Percentiles rank a stretch among this genome's conserved stretches.
These are phyloP conservation scores for Spathaspora sp. DNA, from an alignment of 805 yeast genomes.

Conservation along the genomic window DNA sequence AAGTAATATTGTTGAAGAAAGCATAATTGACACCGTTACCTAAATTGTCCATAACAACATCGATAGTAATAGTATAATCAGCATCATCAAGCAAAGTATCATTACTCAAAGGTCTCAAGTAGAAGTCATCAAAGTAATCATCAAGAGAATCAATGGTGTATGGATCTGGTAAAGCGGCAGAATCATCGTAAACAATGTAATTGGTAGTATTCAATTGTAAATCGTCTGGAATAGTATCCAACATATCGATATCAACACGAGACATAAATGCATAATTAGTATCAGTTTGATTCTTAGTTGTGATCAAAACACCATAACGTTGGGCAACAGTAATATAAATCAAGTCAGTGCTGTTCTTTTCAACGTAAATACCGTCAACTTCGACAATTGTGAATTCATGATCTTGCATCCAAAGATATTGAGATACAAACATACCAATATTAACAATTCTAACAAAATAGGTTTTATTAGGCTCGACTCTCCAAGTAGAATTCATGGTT, in stretches of 20 bases:
- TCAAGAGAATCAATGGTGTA: slow-evolving; percentile 27
- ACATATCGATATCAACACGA: slow-evolving; percentile 60
- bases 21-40: slow-evolving; percentile 78
- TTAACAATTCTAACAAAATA: slow-evolving; percentile 64
- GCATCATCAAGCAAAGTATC: slow-evolving; percentile 50
- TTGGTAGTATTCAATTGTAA: slow-evolving; percentile 51
- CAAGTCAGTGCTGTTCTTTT: slow-evolving; percentile 53
- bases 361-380: slow-evolving; percentile 50
- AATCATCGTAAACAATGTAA: slow-evolving; percentile 48
- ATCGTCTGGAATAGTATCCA: slow-evolving; percentile 63
- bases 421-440: slow-evolving; percentile 72
- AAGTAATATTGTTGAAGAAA: slow-evolving; percentile 66
- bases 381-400: slow-evolving; percentile 41
- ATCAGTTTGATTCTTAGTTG: slow-evolving; percentile 43
- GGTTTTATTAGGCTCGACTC: slow-evolving; percentile 56
- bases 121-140: slow-evolving; percentile 67
- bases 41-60: slow-evolving; percentile 61
- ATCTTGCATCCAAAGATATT: slow-evolving; percentile 39
- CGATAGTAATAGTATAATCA: slow-evolving; percentile 57
- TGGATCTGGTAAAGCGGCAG: slow-evolving; percentile 16
- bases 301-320: slow-evolving; percentile 67
- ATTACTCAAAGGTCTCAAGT: slow-evolving; percentile 60
- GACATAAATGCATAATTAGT: slow-evolving; percentile 62
- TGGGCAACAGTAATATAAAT: slow-evolving; percentile 77
- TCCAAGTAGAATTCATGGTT: slow-evolving; percentile 51